A percentile compares a stretch with the other conserved stretches of the same genome.
Evolutionary conservation across 176 grass and related monocot genomes (phyloP).

Genomic region (Chrysopogon serrulatus): DNA sequence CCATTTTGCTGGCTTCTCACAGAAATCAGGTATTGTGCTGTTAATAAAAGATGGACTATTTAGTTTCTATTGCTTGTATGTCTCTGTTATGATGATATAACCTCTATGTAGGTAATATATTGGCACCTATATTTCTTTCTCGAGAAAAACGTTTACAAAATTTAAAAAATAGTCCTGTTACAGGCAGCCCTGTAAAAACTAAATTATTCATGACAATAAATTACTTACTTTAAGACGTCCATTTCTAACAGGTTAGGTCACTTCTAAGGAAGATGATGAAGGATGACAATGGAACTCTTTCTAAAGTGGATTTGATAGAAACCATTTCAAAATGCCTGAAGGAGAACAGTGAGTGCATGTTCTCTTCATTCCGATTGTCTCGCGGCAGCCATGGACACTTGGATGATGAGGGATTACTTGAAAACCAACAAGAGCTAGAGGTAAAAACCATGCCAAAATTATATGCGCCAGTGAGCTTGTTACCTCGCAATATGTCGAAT

Average conservation of each 20-base stretch:
- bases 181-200: background rate
- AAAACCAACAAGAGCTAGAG: conserved; percentile 62
- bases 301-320: conserved; percentile 51
- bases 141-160: background rate
- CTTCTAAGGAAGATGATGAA: conserved; percentile 71
- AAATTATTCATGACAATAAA: background rate
- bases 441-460: conserved; percentile 23
- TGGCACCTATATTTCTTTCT: background rate
- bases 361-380: conserved; percentile 4
- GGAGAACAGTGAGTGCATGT: conserved; percentile 26
- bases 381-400: conserved; percentile 4
- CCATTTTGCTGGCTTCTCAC: conserved; percentile 53
- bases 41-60: background rate
- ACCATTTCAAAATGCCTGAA: conserved; percentile 44
- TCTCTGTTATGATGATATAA: background rate
- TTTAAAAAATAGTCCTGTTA: background rate
- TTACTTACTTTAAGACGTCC: conserved; percentile 12
- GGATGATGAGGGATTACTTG: conserved; percentile 29
- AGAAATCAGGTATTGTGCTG: conserved; percentile 54
- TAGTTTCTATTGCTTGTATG: background rate
- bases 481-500: background rate
- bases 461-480: background rate
- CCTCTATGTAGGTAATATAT: background rate
- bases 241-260: conserved; percentile 46
- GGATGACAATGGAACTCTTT: conserved; percentile 33